These are phyloP conservation scores for Stephania japonica DNA, from an alignment of 164 flowering plant genomes.

Conservation along the genomic window DNA sequence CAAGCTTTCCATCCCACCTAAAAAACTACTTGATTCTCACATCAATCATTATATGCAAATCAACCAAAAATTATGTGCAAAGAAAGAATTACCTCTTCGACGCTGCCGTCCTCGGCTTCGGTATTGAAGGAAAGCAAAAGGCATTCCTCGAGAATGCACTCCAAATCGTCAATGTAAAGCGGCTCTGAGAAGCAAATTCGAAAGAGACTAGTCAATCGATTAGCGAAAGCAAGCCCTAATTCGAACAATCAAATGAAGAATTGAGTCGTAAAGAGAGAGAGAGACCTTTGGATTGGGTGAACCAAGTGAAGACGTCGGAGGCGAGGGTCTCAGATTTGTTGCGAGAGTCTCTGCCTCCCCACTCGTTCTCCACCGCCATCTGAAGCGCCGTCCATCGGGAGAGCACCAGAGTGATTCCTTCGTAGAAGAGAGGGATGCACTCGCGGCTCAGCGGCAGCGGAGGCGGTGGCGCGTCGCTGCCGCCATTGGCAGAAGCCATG, in stretches of 20 bases:
- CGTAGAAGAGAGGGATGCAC: slow-evolving; percentile 8
- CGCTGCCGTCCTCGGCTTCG: slow-evolving; percentile 45
- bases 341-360: slow-evolving; percentile 45
- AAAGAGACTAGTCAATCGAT: not conserved
- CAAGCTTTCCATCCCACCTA: not conserved
- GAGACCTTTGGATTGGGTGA: slow-evolving; percentile 27
- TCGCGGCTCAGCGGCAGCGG: slow-evolving; percentile 8
- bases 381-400: slow-evolving; percentile 42
- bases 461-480: slow-evolving; percentile 5
- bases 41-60: not conserved
- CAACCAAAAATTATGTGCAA: not conserved
- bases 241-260: not conserved
- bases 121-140: slow-evolving; percentile 25
- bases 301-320: slow-evolving; percentile 22
- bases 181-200: slow-evolving; percentile 18
- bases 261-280: not conserved
- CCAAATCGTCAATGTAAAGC: slow-evolving; percentile 34
- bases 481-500: slow-evolving; percentile 6
- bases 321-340: slow-evolving; percentile 27
- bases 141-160: slow-evolving; percentile 26
- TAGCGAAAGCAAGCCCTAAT: not conserved
- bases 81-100: slow-evolving; percentile 27
- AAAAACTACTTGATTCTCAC: not conserved
- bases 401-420: slow-evolving; percentile 26
- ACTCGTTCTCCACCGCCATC: slow-evolving; percentile 38